Evolutionary conservation across 805 yeast genomes (phyloP).

Genomic region (Helenozyma baotianmanensis): DNA sequence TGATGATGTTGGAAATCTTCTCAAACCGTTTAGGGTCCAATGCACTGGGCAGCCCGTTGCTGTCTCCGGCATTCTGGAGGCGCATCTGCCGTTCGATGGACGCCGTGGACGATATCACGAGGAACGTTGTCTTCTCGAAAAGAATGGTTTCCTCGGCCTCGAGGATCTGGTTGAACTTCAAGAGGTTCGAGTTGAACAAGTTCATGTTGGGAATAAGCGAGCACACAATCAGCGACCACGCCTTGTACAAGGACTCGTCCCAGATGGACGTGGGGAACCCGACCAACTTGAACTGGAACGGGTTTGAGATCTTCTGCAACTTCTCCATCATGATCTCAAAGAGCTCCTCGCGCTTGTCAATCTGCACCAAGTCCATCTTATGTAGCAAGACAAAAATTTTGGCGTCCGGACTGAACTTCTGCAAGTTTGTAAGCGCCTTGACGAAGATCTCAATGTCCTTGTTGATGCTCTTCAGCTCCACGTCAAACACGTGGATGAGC

Average conservation of each 20-base stretch:
- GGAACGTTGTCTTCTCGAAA: conserved; percentile 89
- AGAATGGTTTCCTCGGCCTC: conserved; percentile 87
- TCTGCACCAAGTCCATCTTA: conserved; percentile 92
- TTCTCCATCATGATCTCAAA: conserved; percentile 82
- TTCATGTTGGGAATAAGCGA: conserved; percentile 90
- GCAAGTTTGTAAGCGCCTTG: conserved; percentile 74
- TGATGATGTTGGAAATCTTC: conserved; percentile 88
- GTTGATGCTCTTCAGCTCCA: conserved; percentile 83
- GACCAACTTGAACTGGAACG: conserved; percentile 56
- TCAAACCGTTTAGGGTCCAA: conserved; percentile 92
- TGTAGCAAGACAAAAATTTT: conserved; percentile 88
- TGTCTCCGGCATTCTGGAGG: conserved; percentile 5
- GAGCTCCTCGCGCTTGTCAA: conserved; percentile 78
- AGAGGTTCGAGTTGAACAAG: conserved; percentile 68
- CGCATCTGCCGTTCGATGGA: conserved; percentile 29
- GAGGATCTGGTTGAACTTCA: conserved; percentile 65
- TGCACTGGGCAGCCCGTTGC: conserved; percentile 10
- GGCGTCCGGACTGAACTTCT: conserved; percentile 83
- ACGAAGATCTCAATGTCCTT: conserved; percentile 92
- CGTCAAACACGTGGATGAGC: conserved; percentile 92
- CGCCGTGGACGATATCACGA: conserved; percentile 66
- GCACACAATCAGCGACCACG: conserved; percentile 96
- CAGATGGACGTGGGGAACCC: conserved; percentile 96
- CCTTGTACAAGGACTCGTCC: conserved; percentile 94
- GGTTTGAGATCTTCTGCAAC: conserved; percentile 67